phyloP scores from a whole-genome alignment of 805 yeast species.

The Nakazawaea holstii region DNA sequence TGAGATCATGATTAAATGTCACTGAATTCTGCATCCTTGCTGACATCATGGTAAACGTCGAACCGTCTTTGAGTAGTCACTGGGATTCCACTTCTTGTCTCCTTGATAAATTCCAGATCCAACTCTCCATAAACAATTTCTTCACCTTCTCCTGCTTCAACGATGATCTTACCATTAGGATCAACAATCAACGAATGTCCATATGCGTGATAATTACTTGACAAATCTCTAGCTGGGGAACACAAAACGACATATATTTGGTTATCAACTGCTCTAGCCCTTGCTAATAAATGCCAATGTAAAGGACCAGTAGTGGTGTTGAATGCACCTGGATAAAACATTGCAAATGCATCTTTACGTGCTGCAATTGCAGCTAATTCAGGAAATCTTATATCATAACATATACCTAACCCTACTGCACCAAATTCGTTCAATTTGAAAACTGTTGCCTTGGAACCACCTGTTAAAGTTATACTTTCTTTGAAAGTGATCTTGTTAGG shows the following conservation, averaged over 20 bases:
- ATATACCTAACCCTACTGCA: constrained; percentile 78
- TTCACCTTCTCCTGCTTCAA: constrained; percentile 77
- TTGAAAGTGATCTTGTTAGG: constrained; percentile 87
- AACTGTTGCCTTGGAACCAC: constrained; percentile 81
- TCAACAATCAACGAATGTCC: constrained; percentile 64
- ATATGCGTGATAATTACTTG: constrained; percentile 55
- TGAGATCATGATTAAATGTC: background rate
- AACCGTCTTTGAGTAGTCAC: constrained; percentile 66
- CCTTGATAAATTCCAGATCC: constrained; percentile 52
- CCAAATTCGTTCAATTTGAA: constrained; percentile 61
- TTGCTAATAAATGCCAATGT: constrained; percentile 76
- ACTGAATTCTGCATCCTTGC: constrained; percentile 15
- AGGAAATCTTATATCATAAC: constrained; percentile 79
- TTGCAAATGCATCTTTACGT: constrained; percentile 62
- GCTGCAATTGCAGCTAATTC: constrained; percentile 70
- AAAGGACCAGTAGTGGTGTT: constrained; percentile 81
- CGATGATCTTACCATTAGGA: constrained; percentile 55
- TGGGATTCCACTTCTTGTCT: constrained; percentile 64
- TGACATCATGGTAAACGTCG: constrained; percentile 53
- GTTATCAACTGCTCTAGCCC: constrained; percentile 71
- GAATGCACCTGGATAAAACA: constrained; percentile 82
- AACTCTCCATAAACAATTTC: constrained; percentile 71
- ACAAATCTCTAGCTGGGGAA: constrained; percentile 80
- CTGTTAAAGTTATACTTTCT: constrained; percentile 70
- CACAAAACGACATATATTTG: constrained; percentile 71